Evolutionary conservation across 164 flowering plant genomes (phyloP), one percentile per base, ranked within the genome.

Genomic region (Umbellularia californica): DNA sequence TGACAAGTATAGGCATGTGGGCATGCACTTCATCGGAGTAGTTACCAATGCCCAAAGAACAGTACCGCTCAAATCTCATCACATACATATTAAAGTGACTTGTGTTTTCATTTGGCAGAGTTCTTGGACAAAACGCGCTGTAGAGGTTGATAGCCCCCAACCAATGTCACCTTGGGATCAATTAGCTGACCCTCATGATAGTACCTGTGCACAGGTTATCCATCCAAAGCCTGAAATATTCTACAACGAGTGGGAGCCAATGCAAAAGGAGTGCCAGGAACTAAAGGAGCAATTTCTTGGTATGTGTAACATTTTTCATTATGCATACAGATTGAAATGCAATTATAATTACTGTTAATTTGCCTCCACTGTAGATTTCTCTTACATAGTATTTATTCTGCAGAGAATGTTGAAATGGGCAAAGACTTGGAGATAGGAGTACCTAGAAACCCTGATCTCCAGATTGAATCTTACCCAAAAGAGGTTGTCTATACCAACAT

Each of bases 81-180:
- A 41, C 47, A 5, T 41, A 41, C 47, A 41, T 41, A 6, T 41
- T 41, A 41, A 41, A 41, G 47, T 41, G 9, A 6, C 47, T 41
- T 41, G 10, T 9, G 47, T 41, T 23, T 72, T 66, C 52, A 15
- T 41, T 80, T 74, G 76, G 70, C 88, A 90, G 94, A 89, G 85
- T 82, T 88, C 94, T 28, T 85, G 92, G 91, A 87, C 90, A 73
- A 86, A 85, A 79, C 72, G 77, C 65, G 84, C 83, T 7, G 78
- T 79, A 24, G 92, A 88, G 81, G 85, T 82, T 82, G 87, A 87
- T 66, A 81, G 88, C 70, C 88, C 90, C 25, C 82, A 73, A 30
- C 82, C 77, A 33, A 64, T 79, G 79, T 79, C 72, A 19, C 77
- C 79, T 35, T 83, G 82, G 83, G 77, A 81, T 70, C 78, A 77